Percentiles rank a stretch among this genome's conserved stretches.
Conservation (phyloP, 2,329 filamentous ascomycete species). For the Xylariaceae sp. region DNA sequence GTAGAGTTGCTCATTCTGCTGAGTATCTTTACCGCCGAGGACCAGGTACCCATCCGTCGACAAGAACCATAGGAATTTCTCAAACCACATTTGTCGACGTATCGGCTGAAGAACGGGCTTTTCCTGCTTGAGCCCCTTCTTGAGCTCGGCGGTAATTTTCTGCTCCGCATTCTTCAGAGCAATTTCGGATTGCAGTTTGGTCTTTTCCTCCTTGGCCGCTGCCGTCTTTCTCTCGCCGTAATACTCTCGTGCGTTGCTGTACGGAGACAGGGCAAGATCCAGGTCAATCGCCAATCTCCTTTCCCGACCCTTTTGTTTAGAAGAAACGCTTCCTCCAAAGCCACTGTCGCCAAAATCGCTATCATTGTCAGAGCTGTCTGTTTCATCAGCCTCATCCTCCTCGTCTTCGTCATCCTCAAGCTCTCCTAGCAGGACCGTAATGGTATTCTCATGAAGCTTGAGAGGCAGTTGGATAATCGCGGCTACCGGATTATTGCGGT, state of each 20-base stretch:
- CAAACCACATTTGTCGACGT: slow-evolving; percentile 87
- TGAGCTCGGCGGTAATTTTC: slow-evolving; percentile 82
- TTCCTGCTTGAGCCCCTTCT: slow-evolving; percentile 85
- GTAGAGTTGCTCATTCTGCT: slow-evolving; percentile 92
- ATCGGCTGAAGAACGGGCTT: slow-evolving; percentile 83
- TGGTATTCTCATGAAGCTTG: slow-evolving; percentile 84
- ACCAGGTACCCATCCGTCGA: slow-evolving; percentile 95
- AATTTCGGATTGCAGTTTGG: slow-evolving; percentile 72
- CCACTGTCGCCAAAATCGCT: slow-evolving; percentile 47
- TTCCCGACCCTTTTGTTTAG: slow-evolving; percentile 43
- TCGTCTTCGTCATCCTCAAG: slow-evolving; percentile 59
- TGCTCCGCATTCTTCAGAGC: slow-evolving; percentile 87
- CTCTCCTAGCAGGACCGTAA: slow-evolving; percentile 77
- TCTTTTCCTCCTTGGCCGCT: slow-evolving; percentile 84
- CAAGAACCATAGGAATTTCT: slow-evolving; percentile 95
- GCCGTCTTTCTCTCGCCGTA: slow-evolving; percentile 86
- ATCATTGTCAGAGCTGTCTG: slow-evolving; percentile 54
- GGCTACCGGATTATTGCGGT: slow-evolving; percentile 77
- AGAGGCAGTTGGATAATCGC: slow-evolving; percentile 82
- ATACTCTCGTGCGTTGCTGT: slow-evolving; percentile 87
- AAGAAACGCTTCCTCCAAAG: slow-evolving; percentile 31
- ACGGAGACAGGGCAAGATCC: slow-evolving; percentile 76
- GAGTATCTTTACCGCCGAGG: slow-evolving; percentile 80
- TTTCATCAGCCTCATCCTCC: slow-evolving; percentile 60
- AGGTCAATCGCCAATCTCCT: slow-evolving; percentile 74